Evolutionary conservation across 2,329 filamentous ascomycete species (phyloP).

Genomic region (Helminthosporium solani): DNA sequence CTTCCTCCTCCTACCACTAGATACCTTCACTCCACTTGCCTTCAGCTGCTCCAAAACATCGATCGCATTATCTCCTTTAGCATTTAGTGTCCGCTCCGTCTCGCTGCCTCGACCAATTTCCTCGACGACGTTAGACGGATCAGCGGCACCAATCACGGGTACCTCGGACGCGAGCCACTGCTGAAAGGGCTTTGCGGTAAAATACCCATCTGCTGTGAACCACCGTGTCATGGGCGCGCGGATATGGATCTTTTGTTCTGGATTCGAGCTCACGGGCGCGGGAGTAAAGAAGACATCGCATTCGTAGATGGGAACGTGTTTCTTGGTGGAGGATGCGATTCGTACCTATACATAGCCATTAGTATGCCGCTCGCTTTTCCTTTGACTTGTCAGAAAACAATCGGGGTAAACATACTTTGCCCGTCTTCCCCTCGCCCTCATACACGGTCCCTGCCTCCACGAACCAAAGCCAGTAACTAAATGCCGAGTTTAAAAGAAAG

Average conservation of each 20-base stretch:
- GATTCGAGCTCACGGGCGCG: slow-evolving; percentile 29
- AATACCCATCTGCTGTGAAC: slow-evolving; percentile 72
- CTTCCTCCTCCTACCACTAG: slow-evolving; percentile 37
- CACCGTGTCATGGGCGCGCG: slow-evolving; percentile 68
- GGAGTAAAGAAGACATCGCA: slow-evolving; percentile 62
- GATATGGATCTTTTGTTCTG: slow-evolving; percentile 53
- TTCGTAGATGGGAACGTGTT: slow-evolving; percentile 79
- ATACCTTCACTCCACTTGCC: slow-evolving; percentile 30
- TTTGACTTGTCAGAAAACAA: too few species aligned
- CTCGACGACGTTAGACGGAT: slow-evolving; percentile 56
- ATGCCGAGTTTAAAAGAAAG: slow-evolving; percentile 70
- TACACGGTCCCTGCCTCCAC: slow-evolving; percentile 85
- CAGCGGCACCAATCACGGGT: slow-evolving; percentile 63
- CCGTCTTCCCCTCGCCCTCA: slow-evolving; percentile 67
- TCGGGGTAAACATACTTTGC: slow-evolving; percentile 59
- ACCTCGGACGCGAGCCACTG: slow-evolving; percentile 70
- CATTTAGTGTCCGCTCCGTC: slow-evolving; percentile 27
- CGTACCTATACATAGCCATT: slow-evolving; percentile 58
- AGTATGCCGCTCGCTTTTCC: too few species aligned
- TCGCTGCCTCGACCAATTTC: slow-evolving; percentile 44
- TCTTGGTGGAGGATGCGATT: slow-evolving; percentile 71
- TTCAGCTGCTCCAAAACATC: slow-evolving; percentile 42
- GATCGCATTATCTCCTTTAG: slow-evolving; percentile 33
- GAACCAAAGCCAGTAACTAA: slow-evolving; percentile 82
- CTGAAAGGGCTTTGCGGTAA: slow-evolving; percentile 76